Base-by-base conservation (phyloP, 2,329 filamentous ascomycete species). In the Diaporthe nobilis region DNA sequence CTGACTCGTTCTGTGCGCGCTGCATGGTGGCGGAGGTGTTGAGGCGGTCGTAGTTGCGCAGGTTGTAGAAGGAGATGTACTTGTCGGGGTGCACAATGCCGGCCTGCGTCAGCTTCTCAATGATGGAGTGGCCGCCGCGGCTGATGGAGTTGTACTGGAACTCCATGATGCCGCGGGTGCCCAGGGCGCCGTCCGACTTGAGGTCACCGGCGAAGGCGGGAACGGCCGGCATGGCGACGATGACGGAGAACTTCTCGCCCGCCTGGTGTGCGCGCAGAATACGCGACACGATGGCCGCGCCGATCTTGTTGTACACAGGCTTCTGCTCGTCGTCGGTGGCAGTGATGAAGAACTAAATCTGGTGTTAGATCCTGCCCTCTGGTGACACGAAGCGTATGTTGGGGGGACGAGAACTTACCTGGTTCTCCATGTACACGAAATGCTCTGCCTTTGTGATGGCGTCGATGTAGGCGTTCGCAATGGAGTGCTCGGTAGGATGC, bases 101-200 rank as follows among this genome's bases (percentile, higher is more conserved):
- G 44, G 90, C 88, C 73, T 89, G 87, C 25, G 87, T 86, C 71
- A 96, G 89, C 61, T 88, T 88, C 82, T 96, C 94, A 81, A 96
- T 92, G 82, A 97, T 97, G 75, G 92, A 94, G 82, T 94, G 86
- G 3, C 93, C 94, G 44, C 94, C 94, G 49, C 94, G 91, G 83
- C 91, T 94, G 85, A 97, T 97, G 71, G 91, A 93, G 80, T 91
- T 88, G 84, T 97, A 96, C 82, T 97, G 94, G 83, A 94, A 96
- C 82, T 97, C 94, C 93, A 97, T 96, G 80, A 97, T 96, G 7
- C 94, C 95, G 49, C 95, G 88, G 0, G 94, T 97, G 31, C 94
- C 93, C 1, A 96, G 87, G 12, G 93, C 92, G 31, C 90, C 92
- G 71, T 96, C 93, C 0, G 89, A 89, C 80, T 94, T 90, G 67